Evolutionary conservation across 2,329 filamentous ascomycete species (phyloP), one percentile per base, ranked within the genome.

Genomic region (Fusarium paranaense): DNA sequence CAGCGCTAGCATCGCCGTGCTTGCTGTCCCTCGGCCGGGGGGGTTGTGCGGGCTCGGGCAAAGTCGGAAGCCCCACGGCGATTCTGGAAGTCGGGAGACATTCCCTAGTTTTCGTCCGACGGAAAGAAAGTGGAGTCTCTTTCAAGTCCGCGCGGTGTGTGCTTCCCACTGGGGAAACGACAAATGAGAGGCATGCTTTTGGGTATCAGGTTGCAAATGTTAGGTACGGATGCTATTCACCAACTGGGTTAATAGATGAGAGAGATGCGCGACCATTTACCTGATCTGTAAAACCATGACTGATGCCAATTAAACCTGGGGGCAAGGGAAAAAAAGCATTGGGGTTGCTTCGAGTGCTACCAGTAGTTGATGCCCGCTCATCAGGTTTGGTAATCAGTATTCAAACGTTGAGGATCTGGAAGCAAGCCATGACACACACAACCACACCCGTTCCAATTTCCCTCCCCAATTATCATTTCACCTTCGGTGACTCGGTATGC

Each of bases 41-140:
- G 42, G 47, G 22, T 22, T 6, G 47, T 52, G 45, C 47, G 52
- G 56, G 25, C 33, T 76, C 76, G 76, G 76, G 73, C 61, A 73
- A 78, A 75, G 69, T 75, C 76, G 76, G 76, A 77, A 76, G 62
- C 30, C 13, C 11, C 16, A 62, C 50, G 45, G 71, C 65, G 71
- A 59, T 74, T 78, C 66, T 75, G 69, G 67, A 72, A 75, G 67
- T 74, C 75, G 73, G 75, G 73, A 74, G 72, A 73, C 70, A 62
- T 75, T 67, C 52, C 64, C 45, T 69, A 54, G 65, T 75, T 75
- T 75, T 77, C 66, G 69, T 71, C 72, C 73, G 74, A 76, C 75
- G 60, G 35, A 68, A 65, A 58, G 38, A 68, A 64, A 50, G 71
- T 72, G 72, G 71, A 72, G 64, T 62, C 59, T 6, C 35, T 18